phyloP scores from a whole-genome alignment of 2,329 filamentous ascomycete species.

The Setomelanomma holmii region DNA sequence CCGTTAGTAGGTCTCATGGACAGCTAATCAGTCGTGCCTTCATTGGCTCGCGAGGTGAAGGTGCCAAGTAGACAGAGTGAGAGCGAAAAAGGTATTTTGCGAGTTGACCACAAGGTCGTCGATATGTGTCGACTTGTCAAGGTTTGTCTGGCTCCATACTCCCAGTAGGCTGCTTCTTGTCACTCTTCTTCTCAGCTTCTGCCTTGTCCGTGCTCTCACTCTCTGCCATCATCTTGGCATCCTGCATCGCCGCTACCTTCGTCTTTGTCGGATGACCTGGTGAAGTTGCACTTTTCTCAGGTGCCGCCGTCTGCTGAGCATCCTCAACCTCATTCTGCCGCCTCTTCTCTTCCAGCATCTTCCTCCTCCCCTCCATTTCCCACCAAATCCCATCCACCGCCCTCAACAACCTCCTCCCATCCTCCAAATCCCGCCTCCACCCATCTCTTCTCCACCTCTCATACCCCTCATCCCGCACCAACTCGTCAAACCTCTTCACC shows the following conservation, averaged over 20 bases:
- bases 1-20: no score
- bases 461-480: slow-evolving; percentile 5
- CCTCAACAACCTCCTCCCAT: slow-evolving; percentile 26
- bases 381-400: slow-evolving; percentile 24
- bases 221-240: not conserved
- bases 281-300: no score
- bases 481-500: slow-evolving; percentile 26
- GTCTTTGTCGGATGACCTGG: no score
- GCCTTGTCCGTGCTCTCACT: not conserved
- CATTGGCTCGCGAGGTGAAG: not conserved
- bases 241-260: no score
- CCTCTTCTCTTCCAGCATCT: not conserved
- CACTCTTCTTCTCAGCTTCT: not conserved
- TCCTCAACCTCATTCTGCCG: not conserved
- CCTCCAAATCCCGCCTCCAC: slow-evolving; percentile 29
- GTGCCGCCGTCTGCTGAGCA: no score
- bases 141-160: not conserved
- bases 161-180: not conserved
- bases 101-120: not conserved
- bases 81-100: not conserved
- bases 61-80: not conserved
- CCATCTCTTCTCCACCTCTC: slow-evolving; percentile 19
- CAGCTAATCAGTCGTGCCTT: no score
- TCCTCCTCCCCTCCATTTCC: slow-evolving; percentile 20
- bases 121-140: no score